A percentile compares a stretch with the other conserved stretches of the same genome.
These are phyloP conservation scores for Torulaspora delbrueckii DNA, from an alignment of 805 yeast species.

Conservation along the genomic window DNA sequence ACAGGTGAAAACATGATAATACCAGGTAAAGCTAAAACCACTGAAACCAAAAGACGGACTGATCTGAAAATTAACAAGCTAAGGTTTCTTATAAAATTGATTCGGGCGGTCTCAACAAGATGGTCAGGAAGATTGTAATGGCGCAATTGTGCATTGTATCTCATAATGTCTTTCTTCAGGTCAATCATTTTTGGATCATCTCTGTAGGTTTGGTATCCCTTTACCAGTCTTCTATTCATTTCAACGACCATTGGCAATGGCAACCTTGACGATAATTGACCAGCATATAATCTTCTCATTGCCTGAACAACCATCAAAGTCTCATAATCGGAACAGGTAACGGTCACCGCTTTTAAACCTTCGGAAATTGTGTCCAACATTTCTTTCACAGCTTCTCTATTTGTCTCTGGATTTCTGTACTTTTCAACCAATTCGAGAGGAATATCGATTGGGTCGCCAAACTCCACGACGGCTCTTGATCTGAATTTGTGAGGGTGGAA, in stretches of 20 bases:
- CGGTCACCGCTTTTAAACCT: slow-evolving; percentile 79
- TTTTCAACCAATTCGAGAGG: slow-evolving; percentile 54
- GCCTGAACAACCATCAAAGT: slow-evolving; percentile 86
- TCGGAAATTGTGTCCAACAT: slow-evolving; percentile 65
- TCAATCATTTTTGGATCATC: slow-evolving; percentile 62
- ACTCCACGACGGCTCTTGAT: slow-evolving; percentile 91
- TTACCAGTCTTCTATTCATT: slow-evolving; percentile 79
- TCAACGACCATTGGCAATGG: slow-evolving; percentile 84
- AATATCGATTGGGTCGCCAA: slow-evolving; percentile 81
- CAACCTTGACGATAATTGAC: slow-evolving; percentile 62
- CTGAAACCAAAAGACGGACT: slow-evolving; percentile 50
- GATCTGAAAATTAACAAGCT: slow-evolving; percentile 55
- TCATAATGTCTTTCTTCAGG: slow-evolving; percentile 57
- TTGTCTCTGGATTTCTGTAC: slow-evolving; percentile 60
- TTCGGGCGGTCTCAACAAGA: slow-evolving; percentile 48
- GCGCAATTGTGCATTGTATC: slow-evolving; percentile 66
- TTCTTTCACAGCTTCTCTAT: slow-evolving; percentile 67
- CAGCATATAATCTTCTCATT: slow-evolving; percentile 81
- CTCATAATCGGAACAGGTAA: slow-evolving; percentile 83
- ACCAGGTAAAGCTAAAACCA: slow-evolving; percentile 81
- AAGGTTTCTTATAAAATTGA: slow-evolving; percentile 46
- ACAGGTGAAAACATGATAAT: slow-evolving; percentile 81
- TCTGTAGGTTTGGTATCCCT: slow-evolving; percentile 71
- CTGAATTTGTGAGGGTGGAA: slow-evolving; percentile 94
- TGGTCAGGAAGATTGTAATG: slow-evolving; percentile 58